phyloP scores from a whole-genome alignment of 805 yeast species.

The Cephaloascus fragrans region DNA sequence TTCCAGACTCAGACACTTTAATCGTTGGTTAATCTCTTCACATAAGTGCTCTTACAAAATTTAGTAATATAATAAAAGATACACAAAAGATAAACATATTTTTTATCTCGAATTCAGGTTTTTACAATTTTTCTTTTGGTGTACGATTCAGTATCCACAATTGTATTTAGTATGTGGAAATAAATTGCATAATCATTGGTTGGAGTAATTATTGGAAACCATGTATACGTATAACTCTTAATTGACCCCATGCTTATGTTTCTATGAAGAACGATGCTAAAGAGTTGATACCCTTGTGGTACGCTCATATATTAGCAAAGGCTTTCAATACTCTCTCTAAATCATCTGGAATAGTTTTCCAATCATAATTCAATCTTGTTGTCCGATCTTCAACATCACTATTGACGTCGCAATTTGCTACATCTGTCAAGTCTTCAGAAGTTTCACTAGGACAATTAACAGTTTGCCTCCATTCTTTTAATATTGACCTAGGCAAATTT shows the following conservation, averaged over 20 bases:
- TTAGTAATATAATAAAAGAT: neutral
- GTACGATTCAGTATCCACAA: neutral
- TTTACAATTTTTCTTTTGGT: neutral
- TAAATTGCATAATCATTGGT: neutral
- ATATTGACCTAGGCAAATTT: conserved; percentile 28
- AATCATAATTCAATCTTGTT: conserved; percentile 11
- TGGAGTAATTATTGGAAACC: too few relatives aligned
- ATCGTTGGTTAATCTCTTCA: conserved; percentile 61
- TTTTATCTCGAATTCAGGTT: neutral
- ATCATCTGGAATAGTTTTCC: conserved; percentile 25
- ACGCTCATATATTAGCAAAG: too few relatives aligned
- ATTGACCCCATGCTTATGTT: too few relatives aligned
- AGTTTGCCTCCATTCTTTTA: conserved; percentile 3
- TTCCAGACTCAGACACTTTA: conserved; percentile 64
- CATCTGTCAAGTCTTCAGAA: conserved; percentile 4
- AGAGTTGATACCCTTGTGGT: too few relatives aligned
- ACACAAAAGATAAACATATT: neutral
- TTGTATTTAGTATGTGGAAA: neutral
- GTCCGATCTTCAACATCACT: conserved; percentile 8
- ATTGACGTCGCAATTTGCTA: conserved; percentile 4
- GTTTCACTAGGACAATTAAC: too few relatives aligned
- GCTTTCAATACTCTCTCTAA: conserved; percentile 9
- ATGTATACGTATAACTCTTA: too few relatives aligned
- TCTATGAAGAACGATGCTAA: too few relatives aligned
- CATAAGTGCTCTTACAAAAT: neutral